These are phyloP conservation scores for Solanum virginianum DNA, from an alignment of 257 asterid genomes.

Conservation along the genomic window DNA sequence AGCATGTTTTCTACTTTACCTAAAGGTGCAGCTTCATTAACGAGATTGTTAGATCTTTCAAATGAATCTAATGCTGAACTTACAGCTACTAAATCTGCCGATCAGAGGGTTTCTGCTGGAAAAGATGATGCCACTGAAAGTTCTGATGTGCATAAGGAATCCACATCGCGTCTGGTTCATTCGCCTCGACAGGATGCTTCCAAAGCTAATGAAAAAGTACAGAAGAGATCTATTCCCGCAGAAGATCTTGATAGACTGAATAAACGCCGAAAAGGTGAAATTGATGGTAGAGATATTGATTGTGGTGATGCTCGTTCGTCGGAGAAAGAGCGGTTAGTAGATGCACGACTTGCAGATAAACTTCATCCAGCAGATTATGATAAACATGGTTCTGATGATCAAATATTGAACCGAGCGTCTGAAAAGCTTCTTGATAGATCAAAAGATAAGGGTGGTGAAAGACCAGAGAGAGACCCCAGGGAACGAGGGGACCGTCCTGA, in stretches of 20 bases:
- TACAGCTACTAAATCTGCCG: slow-evolving; percentile 34
- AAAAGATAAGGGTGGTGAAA: slow-evolving; percentile 73
- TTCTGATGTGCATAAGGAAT: slow-evolving; percentile 41
- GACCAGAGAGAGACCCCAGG: slow-evolving; percentile 73
- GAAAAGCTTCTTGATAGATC: slow-evolving; percentile 60
- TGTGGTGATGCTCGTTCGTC: slow-evolving; percentile 43
- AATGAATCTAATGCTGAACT: slow-evolving; percentile 45
- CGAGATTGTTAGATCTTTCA: slow-evolving; percentile 38
- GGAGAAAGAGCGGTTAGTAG: slow-evolving; percentile 66
- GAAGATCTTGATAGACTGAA: slow-evolving; percentile 74
- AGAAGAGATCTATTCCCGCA: slow-evolving; percentile 72
- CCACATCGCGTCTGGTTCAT: slow-evolving; percentile 47
- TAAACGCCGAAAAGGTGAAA: slow-evolving; percentile 85
- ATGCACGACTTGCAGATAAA: slow-evolving; percentile 44
- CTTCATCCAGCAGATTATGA: slow-evolving; percentile 36
- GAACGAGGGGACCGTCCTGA: slow-evolving; percentile 73
- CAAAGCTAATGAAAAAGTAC: slow-evolving; percentile 57
- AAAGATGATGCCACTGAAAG: slow-evolving; percentile 60
- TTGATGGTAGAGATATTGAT: slow-evolving; percentile 59
- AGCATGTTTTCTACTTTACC: slow-evolving; percentile 23
- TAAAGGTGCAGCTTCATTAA: slow-evolving; percentile 35
- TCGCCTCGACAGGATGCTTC: slow-evolving; percentile 70
- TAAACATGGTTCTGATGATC: slow-evolving; percentile 55
- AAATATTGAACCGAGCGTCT: slow-evolving; percentile 25
- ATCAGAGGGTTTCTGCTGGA: slow-evolving; percentile 35